Evolutionary conservation across 805 yeast species (phyloP).

Genomic region (Metschnikowia proteae): DNA sequence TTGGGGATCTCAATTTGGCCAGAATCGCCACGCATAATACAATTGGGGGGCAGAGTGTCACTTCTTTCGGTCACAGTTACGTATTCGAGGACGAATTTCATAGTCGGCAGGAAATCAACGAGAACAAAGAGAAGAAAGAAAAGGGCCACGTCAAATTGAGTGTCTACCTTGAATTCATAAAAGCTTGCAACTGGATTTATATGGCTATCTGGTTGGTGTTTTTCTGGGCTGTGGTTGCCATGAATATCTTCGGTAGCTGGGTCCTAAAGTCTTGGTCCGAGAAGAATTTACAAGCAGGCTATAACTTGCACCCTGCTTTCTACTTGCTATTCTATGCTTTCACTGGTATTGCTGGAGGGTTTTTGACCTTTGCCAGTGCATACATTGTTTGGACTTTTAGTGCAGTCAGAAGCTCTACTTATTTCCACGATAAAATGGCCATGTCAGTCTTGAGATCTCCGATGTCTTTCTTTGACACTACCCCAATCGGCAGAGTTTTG

Average conservation of each 20-base stretch:
- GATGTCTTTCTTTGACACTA: constrained; percentile 41
- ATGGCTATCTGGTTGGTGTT: constrained; percentile 19
- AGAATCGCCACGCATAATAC: constrained; percentile 17
- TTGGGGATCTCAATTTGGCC: constrained; percentile 14
- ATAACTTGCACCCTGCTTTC: constrained; percentile 23
- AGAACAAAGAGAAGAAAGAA: constrained; percentile 15
- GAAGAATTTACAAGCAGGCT: constrained; percentile 22
- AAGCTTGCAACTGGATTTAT: constrained; percentile 30
- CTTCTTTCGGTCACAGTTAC: constrained; percentile 33
- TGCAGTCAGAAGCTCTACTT: constrained; percentile 28
- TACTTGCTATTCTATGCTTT: constrained; percentile 26
- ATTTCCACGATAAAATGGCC: constrained; percentile 38
- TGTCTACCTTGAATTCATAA: constrained; percentile 27
- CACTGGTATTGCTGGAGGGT: constrained; percentile 28
- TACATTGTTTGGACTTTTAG: constrained; percentile 31
- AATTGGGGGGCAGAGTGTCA: constrained; percentile 27
- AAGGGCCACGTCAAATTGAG: constrained; percentile 29
- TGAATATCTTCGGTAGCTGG: constrained; percentile 26
- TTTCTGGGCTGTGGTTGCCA: constrained; percentile 22
- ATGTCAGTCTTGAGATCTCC: constrained; percentile 34
- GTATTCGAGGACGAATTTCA: constrained; percentile 26
- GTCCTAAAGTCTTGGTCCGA: constrained; percentile 38
- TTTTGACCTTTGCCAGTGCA: constrained; percentile 25
- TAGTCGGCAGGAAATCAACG: constrained; percentile 13
- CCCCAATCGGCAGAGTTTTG: constrained; percentile 39